Percentiles rank a stretch among this genome's conserved stretches.
Conservation (phyloP, 176 grass and related monocot species). For the Ampelocalamus luodianensis region DNA sequence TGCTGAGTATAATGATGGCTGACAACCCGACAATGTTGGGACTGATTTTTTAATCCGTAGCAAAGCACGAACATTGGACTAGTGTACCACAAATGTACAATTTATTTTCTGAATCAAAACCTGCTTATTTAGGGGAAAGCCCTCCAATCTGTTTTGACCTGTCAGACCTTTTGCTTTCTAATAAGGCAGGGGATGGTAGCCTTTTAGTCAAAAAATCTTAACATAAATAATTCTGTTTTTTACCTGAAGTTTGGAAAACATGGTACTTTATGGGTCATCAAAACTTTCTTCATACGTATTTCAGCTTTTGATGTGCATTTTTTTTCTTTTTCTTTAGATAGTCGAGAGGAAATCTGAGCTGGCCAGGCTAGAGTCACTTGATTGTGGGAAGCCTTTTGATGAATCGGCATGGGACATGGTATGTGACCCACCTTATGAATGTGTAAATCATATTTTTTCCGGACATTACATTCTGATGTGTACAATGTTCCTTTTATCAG, state of each 20-base stretch:
- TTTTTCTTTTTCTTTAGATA: slow-evolving; percentile 53
- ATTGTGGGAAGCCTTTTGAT: slow-evolving; percentile 94
- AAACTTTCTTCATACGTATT: background rate
- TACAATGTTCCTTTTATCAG: slow-evolving; percentile 52
- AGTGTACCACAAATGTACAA: background rate
- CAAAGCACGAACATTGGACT: too few species aligned
- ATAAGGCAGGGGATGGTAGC: background rate
- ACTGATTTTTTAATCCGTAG: too few species aligned
- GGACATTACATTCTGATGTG: slow-evolving; percentile 6
- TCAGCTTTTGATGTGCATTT: slow-evolving; percentile 7
- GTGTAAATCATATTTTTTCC: background rate
- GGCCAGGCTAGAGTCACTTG: slow-evolving; percentile 81
- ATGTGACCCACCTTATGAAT: slow-evolving; percentile 28
- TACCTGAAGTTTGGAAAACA: background rate
- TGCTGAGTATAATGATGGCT: too few species aligned
- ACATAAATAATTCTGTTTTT: background rate
- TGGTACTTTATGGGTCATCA: background rate
- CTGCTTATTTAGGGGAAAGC: background rate
- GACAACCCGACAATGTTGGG: too few species aligned
- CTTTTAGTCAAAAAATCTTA: background rate
- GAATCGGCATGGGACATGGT: slow-evolving; percentile 99
- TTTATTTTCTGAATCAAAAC: background rate
- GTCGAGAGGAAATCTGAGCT: slow-evolving; percentile 84
- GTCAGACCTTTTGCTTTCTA: background rate
- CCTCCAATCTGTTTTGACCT: background rate